Percentiles rank a stretch among this genome's conserved stretches.
Evolutionary conservation across 2,329 filamentous ascomycete species (phyloP).

Genomic region (Fusarium pilosicola): DNA sequence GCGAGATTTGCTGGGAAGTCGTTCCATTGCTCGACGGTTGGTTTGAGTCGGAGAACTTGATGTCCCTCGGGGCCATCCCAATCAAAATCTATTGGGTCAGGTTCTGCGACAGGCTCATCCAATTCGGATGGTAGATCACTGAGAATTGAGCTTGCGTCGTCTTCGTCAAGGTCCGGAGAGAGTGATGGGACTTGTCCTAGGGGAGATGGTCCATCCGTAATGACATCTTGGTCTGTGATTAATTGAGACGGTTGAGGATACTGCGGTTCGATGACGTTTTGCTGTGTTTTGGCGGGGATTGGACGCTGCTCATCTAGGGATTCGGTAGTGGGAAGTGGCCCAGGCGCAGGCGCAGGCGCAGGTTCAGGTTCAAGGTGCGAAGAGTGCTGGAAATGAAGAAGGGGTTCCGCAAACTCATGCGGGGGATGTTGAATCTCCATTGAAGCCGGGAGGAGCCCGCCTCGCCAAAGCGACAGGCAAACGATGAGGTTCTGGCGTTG

Average conservation of each 20-base stretch:
- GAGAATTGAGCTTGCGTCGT: constrained; percentile 39
- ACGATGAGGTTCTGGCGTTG: constrained; percentile 10
- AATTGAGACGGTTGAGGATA: constrained; percentile 12
- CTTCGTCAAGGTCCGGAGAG: constrained; percentile 15
- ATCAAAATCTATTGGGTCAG: constrained; percentile 47
- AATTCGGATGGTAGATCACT: constrained; percentile 36
- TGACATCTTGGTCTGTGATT: neutral
- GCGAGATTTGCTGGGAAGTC: constrained; percentile 51
- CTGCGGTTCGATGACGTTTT: constrained; percentile 34
- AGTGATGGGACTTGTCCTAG: neutral
- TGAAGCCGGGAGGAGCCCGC: constrained; percentile 25
- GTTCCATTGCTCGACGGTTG: constrained; percentile 49
- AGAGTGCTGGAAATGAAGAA: constrained; percentile 19
- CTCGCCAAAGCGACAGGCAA: constrained; percentile 31
- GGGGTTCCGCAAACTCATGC: constrained; percentile 15
- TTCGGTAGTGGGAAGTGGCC: constrained; percentile 11
- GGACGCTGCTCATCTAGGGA: constrained; percentile 25
- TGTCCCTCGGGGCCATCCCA: constrained; percentile 47
- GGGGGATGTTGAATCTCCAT: constrained; percentile 38
- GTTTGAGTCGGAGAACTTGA: constrained; percentile 49
- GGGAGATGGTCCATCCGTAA: neutral
- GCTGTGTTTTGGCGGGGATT: constrained; percentile 27
- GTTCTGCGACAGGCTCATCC: constrained; percentile 37
- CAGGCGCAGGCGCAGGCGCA: constrained; percentile 8
- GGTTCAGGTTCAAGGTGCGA: constrained; percentile 10